Evolutionary conservation across 257 asterid species (phyloP).

Genomic region (Solanum megistacrolobum): DNA sequence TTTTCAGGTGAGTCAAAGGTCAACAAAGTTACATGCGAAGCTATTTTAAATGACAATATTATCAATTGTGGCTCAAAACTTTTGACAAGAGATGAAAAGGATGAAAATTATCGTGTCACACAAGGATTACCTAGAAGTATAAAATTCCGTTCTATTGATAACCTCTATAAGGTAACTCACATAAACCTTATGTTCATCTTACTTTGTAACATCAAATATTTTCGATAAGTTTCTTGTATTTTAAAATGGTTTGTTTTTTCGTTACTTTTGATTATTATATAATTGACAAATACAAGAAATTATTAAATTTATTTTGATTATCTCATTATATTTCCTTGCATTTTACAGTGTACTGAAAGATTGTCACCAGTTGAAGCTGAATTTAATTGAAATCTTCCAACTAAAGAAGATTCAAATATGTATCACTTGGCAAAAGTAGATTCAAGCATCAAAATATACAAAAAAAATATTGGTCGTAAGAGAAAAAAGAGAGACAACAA

Average conservation of each 20-base stretch:
- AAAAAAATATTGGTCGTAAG: not conserved
- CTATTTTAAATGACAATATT: not conserved
- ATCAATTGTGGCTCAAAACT: not conserved
- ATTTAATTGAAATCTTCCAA: not conserved
- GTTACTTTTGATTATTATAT: not conserved
- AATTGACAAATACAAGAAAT: not conserved
- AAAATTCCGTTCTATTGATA: not conserved
- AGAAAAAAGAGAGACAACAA: not conserved
- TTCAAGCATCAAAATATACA: not conserved
- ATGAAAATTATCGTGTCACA: not conserved
- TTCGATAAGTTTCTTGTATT: not conserved
- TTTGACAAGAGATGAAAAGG: not conserved
- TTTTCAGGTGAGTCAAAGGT: not conserved
- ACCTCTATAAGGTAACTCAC: not conserved
- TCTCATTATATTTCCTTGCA: not conserved
- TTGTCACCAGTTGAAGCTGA: not conserved
- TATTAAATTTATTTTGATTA: not conserved
- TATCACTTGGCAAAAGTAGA: not conserved
- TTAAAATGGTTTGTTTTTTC: not conserved
- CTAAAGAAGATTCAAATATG: not conserved
- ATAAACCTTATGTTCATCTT: not conserved
- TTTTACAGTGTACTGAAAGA: not conserved
- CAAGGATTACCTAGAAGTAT: not conserved
- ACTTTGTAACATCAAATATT: not conserved
- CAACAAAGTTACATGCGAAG: not conserved